phyloP scores from a whole-genome alignment of 192 early-diverging fungal genomes.

The Entrophospora sp. region DNA sequence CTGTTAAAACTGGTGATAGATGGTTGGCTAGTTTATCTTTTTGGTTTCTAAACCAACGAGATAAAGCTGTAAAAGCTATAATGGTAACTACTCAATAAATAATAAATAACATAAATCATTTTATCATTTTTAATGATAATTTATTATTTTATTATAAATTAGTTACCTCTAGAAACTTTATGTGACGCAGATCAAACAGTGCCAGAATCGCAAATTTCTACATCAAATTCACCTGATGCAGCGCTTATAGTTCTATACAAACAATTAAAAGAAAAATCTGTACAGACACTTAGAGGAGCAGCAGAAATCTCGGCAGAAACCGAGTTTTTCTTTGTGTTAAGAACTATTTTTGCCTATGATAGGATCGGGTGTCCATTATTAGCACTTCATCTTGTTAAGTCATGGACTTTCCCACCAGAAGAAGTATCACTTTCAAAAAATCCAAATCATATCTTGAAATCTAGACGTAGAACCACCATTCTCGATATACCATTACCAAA shows the following conservation, averaged over 20 bases:
- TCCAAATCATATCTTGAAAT: background rate
- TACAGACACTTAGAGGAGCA: conserved; percentile 38
- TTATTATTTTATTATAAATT: background rate
- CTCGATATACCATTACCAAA: conserved; percentile 6
- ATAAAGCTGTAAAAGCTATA: conserved; percentile 16
- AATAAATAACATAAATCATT: too few species aligned
- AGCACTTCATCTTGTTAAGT: conserved; percentile 62
- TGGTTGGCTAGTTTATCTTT: conserved; percentile 51
- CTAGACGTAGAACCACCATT: conserved; percentile 7
- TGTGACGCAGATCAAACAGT: background rate
- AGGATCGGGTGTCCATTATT: conserved; percentile 68
- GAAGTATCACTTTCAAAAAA: background rate
- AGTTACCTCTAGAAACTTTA: conserved; percentile 12
- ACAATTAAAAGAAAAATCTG: conserved; percentile 46
- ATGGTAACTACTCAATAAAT: too few species aligned
- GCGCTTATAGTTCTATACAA: conserved; percentile 62
- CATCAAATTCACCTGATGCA: conserved; percentile 44
- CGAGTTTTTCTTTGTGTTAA: conserved; percentile 55
- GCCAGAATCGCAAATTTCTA: background rate
- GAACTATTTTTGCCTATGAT: conserved; percentile 62
- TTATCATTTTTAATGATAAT: background rate
- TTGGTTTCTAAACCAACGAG: conserved; percentile 28
- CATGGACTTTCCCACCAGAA: conserved; percentile 24
- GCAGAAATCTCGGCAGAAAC: conserved; percentile 36
- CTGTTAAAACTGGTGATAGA: conserved; percentile 50